Percentiles rank a stretch among this genome's conserved stretches.
phyloP scores from a whole-genome alignment of 768 basidiomycete genomes.

The Boletus reticuloceps region DNA sequence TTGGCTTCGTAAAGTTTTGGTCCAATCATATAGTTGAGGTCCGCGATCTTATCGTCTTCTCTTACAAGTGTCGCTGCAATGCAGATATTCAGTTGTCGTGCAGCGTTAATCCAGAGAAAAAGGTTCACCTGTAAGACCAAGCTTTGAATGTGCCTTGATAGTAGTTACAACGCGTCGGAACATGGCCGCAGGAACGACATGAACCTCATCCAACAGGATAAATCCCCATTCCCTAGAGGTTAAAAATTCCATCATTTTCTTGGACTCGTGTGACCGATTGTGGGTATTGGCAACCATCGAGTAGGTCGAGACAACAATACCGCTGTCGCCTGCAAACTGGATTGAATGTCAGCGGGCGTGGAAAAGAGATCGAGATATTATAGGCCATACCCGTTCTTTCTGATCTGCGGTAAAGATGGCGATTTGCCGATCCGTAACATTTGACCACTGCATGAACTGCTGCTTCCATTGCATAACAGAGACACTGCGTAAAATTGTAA shows the following conservation, averaged over 20 bases:
- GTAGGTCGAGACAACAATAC: slow-evolving; percentile 98
- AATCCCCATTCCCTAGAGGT: slow-evolving; percentile 99
- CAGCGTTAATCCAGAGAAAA: background rate
- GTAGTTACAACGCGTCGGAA: slow-evolving; percentile 97
- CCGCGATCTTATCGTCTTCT: slow-evolving; percentile 98
- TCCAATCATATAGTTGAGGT: slow-evolving; percentile 98
- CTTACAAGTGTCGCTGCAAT: slow-evolving; percentile 88
- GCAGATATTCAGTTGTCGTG: slow-evolving; percentile 1
- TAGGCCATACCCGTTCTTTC: slow-evolving; percentile 80
- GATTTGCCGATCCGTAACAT: slow-evolving; percentile 94
- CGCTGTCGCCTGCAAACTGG: slow-evolving; percentile 94
- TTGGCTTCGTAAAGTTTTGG: slow-evolving; percentile 99
- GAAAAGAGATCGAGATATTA: background rate
- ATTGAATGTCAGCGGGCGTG: slow-evolving; percentile 5
- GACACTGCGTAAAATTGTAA: slow-evolving; percentile 45
- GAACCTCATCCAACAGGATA: slow-evolving; percentile 95
- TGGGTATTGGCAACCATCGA: slow-evolving; percentile 99
- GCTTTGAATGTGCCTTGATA: slow-evolving; percentile 98
- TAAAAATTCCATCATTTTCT: slow-evolving; percentile 99
- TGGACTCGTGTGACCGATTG: slow-evolving; percentile 97
- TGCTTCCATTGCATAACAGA: slow-evolving; percentile 99
- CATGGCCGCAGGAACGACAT: slow-evolving; percentile 98
- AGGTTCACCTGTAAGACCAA: slow-evolving; percentile 85
- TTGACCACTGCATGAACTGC: slow-evolving; percentile 98
- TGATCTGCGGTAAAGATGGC: slow-evolving; percentile 97